phyloP scores from a whole-genome alignment of 169 alveolate species.

The Eimeria falciformis region DNA sequence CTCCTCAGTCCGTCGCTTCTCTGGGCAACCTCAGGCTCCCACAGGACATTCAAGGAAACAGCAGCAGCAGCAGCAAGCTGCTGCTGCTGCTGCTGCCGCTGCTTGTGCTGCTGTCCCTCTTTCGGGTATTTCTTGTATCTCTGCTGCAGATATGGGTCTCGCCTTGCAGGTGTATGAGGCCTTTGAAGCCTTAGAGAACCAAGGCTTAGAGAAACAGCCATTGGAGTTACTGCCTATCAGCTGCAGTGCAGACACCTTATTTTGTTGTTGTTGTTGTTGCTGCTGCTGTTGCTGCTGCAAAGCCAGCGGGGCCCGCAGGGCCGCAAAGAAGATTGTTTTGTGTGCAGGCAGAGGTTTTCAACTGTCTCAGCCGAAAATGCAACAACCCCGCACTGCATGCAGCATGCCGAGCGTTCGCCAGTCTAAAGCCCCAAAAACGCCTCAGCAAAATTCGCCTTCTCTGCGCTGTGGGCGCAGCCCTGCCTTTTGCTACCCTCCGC shows the following conservation, averaged over 20 bases:
- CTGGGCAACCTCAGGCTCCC: not conserved
- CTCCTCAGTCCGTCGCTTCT: not conserved
- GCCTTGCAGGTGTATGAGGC: conserved; percentile 60
- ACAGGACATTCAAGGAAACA: not conserved
- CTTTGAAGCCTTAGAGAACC: conserved; percentile 31
- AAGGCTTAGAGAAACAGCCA: conserved; percentile 6
- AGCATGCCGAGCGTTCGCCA: not conserved
- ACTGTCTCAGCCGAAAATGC: not conserved
- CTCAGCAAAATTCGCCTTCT: not conserved
- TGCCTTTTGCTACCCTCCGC: no score
- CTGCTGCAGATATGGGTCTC: not conserved
- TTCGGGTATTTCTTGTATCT: conserved; percentile 11
- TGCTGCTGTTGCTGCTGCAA: not conserved
- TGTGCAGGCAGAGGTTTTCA: not conserved
- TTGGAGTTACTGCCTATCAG: not conserved
- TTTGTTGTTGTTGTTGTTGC: not conserved
- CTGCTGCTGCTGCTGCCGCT: not conserved
- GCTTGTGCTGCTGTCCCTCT: not conserved
- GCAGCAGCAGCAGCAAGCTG: not conserved
- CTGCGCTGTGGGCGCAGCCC: not conserved
- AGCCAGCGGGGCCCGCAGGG: not conserved
- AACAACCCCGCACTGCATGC: not conserved
- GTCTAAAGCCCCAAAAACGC: no score
- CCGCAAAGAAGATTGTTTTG: not conserved
- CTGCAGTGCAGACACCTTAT: not conserved